Evolutionary conservation across 495 filamentous ascomycete genomes (phyloP).

Genomic region (Neurospora sp.): DNA sequence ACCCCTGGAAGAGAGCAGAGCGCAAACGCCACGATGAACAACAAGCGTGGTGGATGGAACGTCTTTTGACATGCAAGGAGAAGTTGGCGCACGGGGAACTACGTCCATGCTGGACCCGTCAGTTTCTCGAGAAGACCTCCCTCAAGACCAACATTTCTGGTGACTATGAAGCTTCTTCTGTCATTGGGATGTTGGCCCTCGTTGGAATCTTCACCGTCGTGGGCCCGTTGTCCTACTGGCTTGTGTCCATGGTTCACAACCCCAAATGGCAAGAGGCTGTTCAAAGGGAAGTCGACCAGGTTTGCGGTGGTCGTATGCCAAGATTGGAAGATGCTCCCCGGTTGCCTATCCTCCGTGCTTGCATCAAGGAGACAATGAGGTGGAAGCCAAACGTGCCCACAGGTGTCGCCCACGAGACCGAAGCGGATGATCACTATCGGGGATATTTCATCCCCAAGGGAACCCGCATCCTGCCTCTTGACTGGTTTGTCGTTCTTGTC

Average conservation of each 20-base stretch:
- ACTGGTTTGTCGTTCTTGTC: constrained; percentile 24
- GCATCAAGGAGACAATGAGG: constrained; percentile 38
- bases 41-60: constrained; percentile 30
- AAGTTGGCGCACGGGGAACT: constrained; percentile 18
- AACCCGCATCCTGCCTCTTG: constrained; percentile 39
- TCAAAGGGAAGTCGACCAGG: constrained; percentile 44
- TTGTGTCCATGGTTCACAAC: constrained; percentile 31
- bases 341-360: constrained; percentile 40
- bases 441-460: constrained; percentile 38
- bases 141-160: constrained; percentile 27
- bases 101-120: constrained; percentile 25
- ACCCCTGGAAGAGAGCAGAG: constrained; percentile 33
- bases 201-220: constrained; percentile 37
- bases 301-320: constrained; percentile 32
- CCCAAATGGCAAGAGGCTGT: constrained; percentile 30
- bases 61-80: constrained; percentile 12
- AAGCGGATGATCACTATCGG: constrained; percentile 30
- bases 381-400: constrained; percentile 44
- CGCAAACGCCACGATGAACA: constrained; percentile 31
- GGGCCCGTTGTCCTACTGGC: constrained; percentile 31
- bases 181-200: constrained; percentile 32
- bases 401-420: constrained; percentile 34
- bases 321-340: constrained; percentile 30
- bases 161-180: constrained; percentile 30
- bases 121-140: constrained; percentile 27